Conservation (phyloP, 2,329 filamentous ascomycete species). For the Dothistroma septosporum region DNA sequence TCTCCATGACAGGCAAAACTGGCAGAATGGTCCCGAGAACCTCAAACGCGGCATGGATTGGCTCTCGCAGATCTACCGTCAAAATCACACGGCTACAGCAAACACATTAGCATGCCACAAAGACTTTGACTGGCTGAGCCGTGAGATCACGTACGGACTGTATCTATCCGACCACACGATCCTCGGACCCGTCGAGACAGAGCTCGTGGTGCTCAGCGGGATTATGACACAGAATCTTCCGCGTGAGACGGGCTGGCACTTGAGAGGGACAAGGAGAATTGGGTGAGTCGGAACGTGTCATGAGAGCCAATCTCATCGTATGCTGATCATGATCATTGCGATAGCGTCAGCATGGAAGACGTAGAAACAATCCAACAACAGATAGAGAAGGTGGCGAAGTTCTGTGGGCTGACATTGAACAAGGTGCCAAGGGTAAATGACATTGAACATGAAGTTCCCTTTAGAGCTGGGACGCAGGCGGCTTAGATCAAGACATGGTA, state of each 20-base stretch:
- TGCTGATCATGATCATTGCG: neutral
- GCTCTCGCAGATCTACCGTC: constrained; percentile 55
- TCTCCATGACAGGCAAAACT: constrained; percentile 42
- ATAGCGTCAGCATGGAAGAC: constrained; percentile 40
- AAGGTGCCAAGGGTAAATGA: constrained; percentile 39
- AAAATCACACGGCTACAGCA: constrained; percentile 43
- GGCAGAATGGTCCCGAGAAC: constrained; percentile 57
- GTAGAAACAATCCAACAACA: constrained; percentile 43
- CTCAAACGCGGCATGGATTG: constrained; percentile 51
- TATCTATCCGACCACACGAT: constrained; percentile 56
- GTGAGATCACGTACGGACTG: constrained; percentile 56
- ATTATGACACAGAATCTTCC: constrained; percentile 58
- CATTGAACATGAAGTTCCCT: constrained; percentile 40
- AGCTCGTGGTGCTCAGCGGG: constrained; percentile 51
- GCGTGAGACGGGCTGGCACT: constrained; percentile 54
- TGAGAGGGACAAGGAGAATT: constrained; percentile 48
- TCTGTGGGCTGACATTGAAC: constrained; percentile 34
- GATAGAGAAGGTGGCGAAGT: constrained; percentile 38
- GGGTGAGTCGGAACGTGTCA: constrained; percentile 28
- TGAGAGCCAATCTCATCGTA: neutral
- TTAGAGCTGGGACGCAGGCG: constrained; percentile 1
- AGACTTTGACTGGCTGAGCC: constrained; percentile 51
- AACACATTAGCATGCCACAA: constrained; percentile 43
- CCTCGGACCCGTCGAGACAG: constrained; percentile 52
- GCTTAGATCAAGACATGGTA: neutral